A percentile compares a stretch with the other conserved stretches of the same genome.
phyloP scores from a whole-genome alignment of 2,329 filamentous ascomycete species.

The Ascochyta koolunga region DNA sequence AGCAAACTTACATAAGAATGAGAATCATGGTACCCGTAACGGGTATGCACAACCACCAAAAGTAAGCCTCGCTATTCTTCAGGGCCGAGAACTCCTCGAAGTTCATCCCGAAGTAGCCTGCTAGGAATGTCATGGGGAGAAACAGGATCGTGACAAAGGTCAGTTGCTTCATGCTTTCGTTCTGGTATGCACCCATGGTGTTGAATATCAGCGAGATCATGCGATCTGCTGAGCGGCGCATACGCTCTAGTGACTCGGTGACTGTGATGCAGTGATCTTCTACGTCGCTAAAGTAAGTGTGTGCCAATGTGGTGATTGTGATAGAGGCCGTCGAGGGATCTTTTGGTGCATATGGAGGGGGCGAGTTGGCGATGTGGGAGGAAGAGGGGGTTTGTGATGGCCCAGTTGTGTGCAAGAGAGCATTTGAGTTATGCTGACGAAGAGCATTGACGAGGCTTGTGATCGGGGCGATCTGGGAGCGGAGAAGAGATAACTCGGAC shows the following conservation, averaged over 20 bases:
- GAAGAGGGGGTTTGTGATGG: slow-evolving; percentile 8
- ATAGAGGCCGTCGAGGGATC: slow-evolving; percentile 61
- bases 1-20: slow-evolving; percentile 22
- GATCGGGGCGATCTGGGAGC: slow-evolving; percentile 82
- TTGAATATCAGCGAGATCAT: slow-evolving; percentile 94
- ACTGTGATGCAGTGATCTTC: slow-evolving; percentile 87
- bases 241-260: slow-evolving; percentile 77
- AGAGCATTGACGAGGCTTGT: slow-evolving; percentile 82
- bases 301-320: slow-evolving; percentile 77
- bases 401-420: slow-evolving; percentile 41
- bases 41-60: slow-evolving; percentile 53
- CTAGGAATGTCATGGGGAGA: slow-evolving; percentile 84
- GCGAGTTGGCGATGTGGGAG: slow-evolving; percentile 11
- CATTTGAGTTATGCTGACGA: slow-evolving; percentile 71
- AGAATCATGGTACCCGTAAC: slow-evolving; percentile 43
- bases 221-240: slow-evolving; percentile 73
- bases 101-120: slow-evolving; percentile 67
- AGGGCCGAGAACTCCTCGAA: slow-evolving; percentile 62
- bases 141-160: slow-evolving; percentile 89
- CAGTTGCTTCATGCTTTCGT: slow-evolving; percentile 89
- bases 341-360: slow-evolving; percentile 25
- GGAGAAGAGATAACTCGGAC: slow-evolving; percentile 80
- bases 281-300: slow-evolving; percentile 88
- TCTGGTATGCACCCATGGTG: slow-evolving; percentile 84
- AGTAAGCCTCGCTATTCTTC: slow-evolving; percentile 57